Conservation (phyloP, 768 basidiomycete species). For the Kwoniella sp. region DNA sequence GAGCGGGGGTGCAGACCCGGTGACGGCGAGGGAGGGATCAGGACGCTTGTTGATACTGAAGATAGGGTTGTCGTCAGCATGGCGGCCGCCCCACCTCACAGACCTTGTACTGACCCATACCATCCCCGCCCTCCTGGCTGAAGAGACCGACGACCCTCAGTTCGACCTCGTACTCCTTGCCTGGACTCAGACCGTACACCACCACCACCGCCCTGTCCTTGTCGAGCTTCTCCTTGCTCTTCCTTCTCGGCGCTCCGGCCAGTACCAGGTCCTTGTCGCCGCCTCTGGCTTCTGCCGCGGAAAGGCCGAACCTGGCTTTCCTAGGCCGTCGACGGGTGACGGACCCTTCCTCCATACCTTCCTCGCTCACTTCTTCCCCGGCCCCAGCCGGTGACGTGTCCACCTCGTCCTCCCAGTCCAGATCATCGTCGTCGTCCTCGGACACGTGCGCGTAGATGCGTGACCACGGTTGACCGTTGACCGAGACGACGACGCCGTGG, state of each 20-base stretch:
- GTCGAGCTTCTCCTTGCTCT: conserved; percentile 19
- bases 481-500: conserved; percentile 48
- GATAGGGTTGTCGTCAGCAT: conserved; percentile 4
- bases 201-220: conserved; percentile 85
- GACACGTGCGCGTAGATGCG: conserved; percentile 48
- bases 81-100: neutral
- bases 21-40: conserved; percentile 30
- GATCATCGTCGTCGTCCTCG: conserved; percentile 21
- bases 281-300: conserved; percentile 13
- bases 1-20: conserved; percentile 35
- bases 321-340: conserved; percentile 30
- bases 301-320: conserved; percentile 26
- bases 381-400: conserved; percentile 1
- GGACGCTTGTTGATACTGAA: conserved; percentile 35
- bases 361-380: conserved; percentile 10
- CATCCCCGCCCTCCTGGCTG: conserved; percentile 25
- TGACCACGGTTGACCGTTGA: conserved; percentile 49
- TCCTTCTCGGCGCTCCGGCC: conserved; percentile 4
- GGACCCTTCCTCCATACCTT: conserved; percentile 24
- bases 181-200: conserved; percentile 81
- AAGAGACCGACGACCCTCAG: conserved; percentile 60
- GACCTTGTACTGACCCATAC: conserved; percentile 22
- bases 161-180: conserved; percentile 85
- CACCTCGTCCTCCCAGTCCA: conserved; percentile 16
- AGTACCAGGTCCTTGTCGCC: conserved; percentile 5